Percentiles rank a stretch among this genome's conserved stretches.
Conservation (phyloP, 305 asterid genomes). For the Ilex paraguariensis region DNA sequence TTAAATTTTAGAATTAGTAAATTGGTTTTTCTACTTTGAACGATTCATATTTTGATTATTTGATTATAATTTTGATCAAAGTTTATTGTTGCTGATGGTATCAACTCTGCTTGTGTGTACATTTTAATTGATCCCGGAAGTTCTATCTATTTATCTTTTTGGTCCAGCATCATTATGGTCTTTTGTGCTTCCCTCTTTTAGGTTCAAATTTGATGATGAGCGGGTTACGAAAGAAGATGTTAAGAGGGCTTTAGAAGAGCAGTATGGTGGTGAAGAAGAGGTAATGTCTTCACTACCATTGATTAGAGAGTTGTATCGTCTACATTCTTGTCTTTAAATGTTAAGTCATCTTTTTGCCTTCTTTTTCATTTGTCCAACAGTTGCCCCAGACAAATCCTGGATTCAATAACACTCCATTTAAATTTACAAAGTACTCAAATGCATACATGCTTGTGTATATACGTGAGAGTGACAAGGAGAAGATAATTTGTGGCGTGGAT, state of each 20-base stretch:
- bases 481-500: constrained; percentile 88
- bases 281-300: constrained; percentile 25
- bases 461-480: constrained; percentile 92
- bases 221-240: constrained; percentile 92
- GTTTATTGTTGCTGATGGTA: too few relatives aligned
- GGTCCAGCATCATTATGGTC: constrained; percentile 6
- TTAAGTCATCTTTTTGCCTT: constrained; percentile 18
- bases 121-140: not conserved
- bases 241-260: constrained; percentile 93
- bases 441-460: constrained; percentile 99
- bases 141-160: constrained; percentile 7
- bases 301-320: not conserved
- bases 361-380: constrained; percentile 35
- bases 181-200: constrained; percentile 23
- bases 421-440: constrained; percentile 92
- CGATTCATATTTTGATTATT: too few relatives aligned
- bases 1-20: too few relatives aligned
- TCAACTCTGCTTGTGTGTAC: too few relatives aligned
- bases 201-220: constrained; percentile 98
- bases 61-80: too few relatives aligned
- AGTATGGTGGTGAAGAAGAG: constrained; percentile 99
- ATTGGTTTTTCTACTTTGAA: too few relatives aligned
- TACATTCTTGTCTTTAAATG: too few relatives aligned
- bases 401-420: constrained; percentile 87
- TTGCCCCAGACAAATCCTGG: constrained; percentile 98